A percentile compares a stretch with the other conserved stretches of the same genome.
Conservation (phyloP, 2,329 filamentous ascomycete genomes). For the Colletotrichum eremochloae region DNA sequence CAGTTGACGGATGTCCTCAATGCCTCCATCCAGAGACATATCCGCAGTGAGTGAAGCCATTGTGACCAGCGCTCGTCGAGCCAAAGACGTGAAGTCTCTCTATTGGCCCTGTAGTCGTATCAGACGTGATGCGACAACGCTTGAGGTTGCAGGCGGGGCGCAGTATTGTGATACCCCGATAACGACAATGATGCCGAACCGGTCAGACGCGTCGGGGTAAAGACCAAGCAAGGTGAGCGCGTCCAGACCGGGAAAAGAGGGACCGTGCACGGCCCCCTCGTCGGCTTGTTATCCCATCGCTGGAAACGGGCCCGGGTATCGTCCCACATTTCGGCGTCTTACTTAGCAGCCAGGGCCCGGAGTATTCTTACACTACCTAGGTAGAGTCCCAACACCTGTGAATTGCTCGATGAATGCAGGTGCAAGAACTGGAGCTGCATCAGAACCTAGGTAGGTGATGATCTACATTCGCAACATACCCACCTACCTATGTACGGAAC, state of each 20-base stretch:
- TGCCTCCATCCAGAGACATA: conserved; percentile 47
- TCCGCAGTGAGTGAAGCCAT: conserved; percentile 26
- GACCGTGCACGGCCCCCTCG: conserved; percentile 19
- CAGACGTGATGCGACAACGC: neutral
- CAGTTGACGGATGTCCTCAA: conserved; percentile 51
- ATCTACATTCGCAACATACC: neutral
- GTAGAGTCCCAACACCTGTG: neutral
- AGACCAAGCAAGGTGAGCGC: conserved; percentile 28
- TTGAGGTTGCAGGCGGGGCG: conserved; percentile 1
- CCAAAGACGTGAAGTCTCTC: neutral
- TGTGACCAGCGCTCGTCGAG: neutral
- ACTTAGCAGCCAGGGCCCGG: conserved; percentile 17
- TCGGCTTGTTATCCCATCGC: neutral
- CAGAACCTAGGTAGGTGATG: neutral
- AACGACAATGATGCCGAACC: conserved; percentile 2
- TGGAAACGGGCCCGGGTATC: neutral
- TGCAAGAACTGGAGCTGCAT: conserved; percentile 1
- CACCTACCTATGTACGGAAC: no score
- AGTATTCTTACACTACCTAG: neutral
- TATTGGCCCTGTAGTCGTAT: neutral
- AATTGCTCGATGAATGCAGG: neutral
- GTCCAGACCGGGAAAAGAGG: conserved; percentile 22
- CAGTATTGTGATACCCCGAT: conserved; percentile 4
- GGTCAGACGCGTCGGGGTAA: conserved; percentile 35
- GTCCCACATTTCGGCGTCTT: conserved; percentile 9